Evolutionary conservation across 2,329 filamentous ascomycete genomes (phyloP), one percentile per base, ranked within the genome.

Genomic region (Stagonosporopsis chrysanthemi): DNA sequence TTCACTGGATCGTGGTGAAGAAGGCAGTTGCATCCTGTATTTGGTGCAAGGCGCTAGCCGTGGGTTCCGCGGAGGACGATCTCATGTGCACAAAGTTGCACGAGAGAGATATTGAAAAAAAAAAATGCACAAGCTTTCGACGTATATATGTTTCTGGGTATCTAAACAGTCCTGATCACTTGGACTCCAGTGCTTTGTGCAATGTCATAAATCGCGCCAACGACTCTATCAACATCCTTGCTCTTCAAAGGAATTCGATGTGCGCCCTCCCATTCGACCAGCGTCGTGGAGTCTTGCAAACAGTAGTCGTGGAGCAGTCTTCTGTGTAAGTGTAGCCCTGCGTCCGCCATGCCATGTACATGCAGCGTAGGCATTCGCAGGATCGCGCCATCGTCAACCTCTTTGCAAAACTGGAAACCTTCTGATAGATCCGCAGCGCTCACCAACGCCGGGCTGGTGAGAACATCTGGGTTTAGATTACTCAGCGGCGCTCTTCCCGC

Each of bases 181-280:
- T 68, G 58, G 9, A 81, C 71, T n/a, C 81, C 81, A n/a, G 80
- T 80, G 62, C 80, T 74, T 63, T 77, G 78, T 4, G 83, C 83
- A 35, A 86, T 69, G 23, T 80, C 77, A 33, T 86, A 72, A 28
- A 88, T 83, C 44, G 81, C 79, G 11, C 78, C 74, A 11, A 84
- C 79, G 11, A 90, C 77, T 9, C 74, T 78, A 45, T 84, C 79
- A 3, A 92, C 88, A 73, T 92, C 90, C 28, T 75, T 77, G 22
- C 77, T 79, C 79, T 89, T 90, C 57, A 93, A 82, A 2, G 90
- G 88, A 45, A 94, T 79, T 6, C 90, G 78, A 72, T 94, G 90
- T 1, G 81, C 82, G 0, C 89, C 90, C 55, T 90, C 83, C 90
- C 90, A 93, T 72, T 92, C 88, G 1, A 93, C 73, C 42, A 92